Evolutionary conservation across 1,139 yeast genomes (phyloP).

Genomic region (Candida pseudoviswanathii): DNA sequence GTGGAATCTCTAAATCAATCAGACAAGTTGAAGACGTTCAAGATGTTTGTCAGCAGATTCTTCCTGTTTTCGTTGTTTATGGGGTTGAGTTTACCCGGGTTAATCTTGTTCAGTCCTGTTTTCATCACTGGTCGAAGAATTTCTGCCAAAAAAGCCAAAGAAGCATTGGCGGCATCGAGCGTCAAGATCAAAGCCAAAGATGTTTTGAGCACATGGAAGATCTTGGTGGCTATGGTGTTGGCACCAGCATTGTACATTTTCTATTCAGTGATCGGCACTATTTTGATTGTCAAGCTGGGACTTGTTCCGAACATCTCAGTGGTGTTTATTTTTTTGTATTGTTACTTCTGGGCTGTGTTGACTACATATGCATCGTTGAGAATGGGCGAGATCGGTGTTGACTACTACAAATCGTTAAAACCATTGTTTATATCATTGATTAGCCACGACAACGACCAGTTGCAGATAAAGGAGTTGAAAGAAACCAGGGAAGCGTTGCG

Average conservation of each 20-base stretch:
- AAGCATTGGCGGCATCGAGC: conserved; percentile 44
- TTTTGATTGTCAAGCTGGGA: conserved; percentile 26
- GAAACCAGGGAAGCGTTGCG: conserved; percentile 56
- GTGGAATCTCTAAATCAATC: conserved; percentile 37
- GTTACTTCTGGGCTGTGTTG: conserved; percentile 42
- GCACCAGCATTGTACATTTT: conserved; percentile 47
- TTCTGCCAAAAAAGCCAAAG: conserved; percentile 38
- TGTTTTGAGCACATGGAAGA: conserved; percentile 51
- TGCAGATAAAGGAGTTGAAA: conserved; percentile 55
- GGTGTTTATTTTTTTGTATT: conserved; percentile 28
- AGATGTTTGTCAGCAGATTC: conserved; percentile 31
- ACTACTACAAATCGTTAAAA: conserved; percentile 39
- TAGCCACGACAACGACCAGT: conserved; percentile 42
- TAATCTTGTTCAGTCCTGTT: conserved; percentile 47
- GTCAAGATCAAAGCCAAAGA: conserved; percentile 50
- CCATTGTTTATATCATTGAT: conserved; percentile 41
- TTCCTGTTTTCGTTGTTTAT: conserved; percentile 35
- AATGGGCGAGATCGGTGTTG: conserved; percentile 46
- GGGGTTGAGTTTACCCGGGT: conserved; percentile 45
- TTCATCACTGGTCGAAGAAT: conserved; percentile 40
- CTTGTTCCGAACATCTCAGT: conserved; percentile 10
- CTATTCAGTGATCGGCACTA: conserved; percentile 42
- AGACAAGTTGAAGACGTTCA: conserved; percentile 28
- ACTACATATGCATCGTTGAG: conserved; percentile 47
- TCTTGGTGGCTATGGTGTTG: conserved; percentile 44